These are phyloP conservation scores for Pyrrhoderma lamaoense DNA, from an alignment of 1,284 basidiomycete genomes.

Conservation along the genomic window DNA sequence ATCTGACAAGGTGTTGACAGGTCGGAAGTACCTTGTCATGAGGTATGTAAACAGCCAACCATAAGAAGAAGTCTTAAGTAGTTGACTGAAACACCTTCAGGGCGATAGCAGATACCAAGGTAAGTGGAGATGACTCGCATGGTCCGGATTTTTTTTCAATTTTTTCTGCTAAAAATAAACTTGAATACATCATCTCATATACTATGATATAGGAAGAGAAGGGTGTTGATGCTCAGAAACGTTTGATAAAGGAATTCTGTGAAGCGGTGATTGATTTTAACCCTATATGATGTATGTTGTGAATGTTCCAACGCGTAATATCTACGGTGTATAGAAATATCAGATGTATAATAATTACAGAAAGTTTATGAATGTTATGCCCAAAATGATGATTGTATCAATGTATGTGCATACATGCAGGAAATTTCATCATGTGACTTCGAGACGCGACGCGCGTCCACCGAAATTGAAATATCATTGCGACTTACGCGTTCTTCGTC, in stretches of 20 bases:
- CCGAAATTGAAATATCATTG: neutral
- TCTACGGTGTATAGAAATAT: too few species aligned
- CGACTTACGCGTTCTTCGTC: neutral
- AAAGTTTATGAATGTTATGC: neutral
- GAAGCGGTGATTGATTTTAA: conserved; percentile 61
- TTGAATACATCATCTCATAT: conserved; percentile 1
- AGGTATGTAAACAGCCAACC: conserved; percentile 22
- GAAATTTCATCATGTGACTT: neutral
- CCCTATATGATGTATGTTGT: neutral
- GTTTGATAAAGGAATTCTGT: conserved; percentile 82
- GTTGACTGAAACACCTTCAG: conserved; percentile 25
- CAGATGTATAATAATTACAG: too few species aligned
- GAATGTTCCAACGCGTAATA: neutral
- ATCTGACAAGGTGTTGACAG: conserved; percentile 62
- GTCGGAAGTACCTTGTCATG: conserved; percentile 84
- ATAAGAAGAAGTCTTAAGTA: neutral
- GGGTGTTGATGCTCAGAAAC: conserved; percentile 64
- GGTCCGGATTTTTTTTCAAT: neutral
- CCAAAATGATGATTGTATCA: neutral
- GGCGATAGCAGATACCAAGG: conserved; percentile 52
- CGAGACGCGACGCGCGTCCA: conserved; percentile 17
- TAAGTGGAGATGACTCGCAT: conserved; percentile 27
- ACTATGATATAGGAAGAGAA: conserved; percentile 52
- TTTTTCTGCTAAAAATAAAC: conserved; percentile 1
- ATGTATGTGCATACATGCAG: neutral